These are phyloP conservation scores for Cordyceps pruinosa DNA, from an alignment of 2,329 filamentous ascomycete species.

Conservation along the genomic window DNA sequence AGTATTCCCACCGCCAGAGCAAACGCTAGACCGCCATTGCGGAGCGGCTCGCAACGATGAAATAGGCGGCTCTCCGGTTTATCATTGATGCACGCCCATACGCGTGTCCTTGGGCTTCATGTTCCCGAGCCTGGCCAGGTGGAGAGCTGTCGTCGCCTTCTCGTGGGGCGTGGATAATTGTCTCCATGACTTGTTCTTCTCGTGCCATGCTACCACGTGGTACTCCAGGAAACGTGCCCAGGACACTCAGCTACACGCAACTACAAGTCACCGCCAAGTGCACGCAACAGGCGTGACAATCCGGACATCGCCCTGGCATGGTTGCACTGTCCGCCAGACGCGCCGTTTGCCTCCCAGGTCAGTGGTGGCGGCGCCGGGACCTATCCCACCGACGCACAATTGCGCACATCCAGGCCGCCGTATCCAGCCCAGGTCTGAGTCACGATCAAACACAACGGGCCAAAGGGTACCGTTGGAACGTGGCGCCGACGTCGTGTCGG, in stretches of 20 bases:
- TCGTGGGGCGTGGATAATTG: too few relatives aligned
- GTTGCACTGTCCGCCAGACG: not conserved
- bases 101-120: not conserved
- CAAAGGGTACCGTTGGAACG: too few relatives aligned
- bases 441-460: too few relatives aligned
- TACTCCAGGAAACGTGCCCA: too few relatives aligned
- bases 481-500: not conserved
- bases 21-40: too few relatives aligned
- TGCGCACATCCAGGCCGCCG: not conserved
- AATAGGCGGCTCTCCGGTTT: too few relatives aligned
- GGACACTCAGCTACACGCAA: not conserved
- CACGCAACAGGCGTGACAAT: not conserved
- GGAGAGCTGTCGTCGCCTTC: not conserved
- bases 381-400: not conserved
- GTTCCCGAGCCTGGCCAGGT: not conserved
- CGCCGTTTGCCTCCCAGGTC: not conserved
- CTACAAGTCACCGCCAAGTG: not conserved
- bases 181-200: too few relatives aligned
- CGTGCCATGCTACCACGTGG: constrained; percentile 1
- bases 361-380: not conserved
- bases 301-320: not conserved
- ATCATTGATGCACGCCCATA: not conserved
- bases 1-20: not conserved
- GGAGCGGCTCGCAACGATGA: not conserved
- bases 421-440: not conserved